These are phyloP conservation scores for Ceriops zippeliana DNA, from an alignment of 345 rosid species.

Conservation along the genomic window DNA sequence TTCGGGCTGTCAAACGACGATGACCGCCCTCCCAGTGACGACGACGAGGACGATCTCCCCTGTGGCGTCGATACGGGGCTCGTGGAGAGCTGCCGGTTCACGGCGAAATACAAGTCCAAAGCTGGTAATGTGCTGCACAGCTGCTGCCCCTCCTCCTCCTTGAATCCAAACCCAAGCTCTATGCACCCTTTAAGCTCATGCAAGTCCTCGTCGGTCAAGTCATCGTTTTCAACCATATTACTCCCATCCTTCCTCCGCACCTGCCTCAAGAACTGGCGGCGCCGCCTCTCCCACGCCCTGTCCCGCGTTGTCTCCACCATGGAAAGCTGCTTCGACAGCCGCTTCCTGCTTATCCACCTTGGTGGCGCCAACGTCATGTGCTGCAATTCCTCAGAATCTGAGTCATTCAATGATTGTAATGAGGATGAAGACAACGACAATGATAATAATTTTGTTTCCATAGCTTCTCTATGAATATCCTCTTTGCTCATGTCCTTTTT, in stretches of 20 bases:
- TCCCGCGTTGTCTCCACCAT: constrained; percentile 77
- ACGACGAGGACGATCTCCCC: constrained; percentile 37
- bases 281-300: constrained; percentile 80
- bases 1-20: constrained; percentile 65
- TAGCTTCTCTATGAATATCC: not conserved
- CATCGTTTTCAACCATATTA: constrained; percentile 26
- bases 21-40: constrained; percentile 44
- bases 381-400: constrained; percentile 37
- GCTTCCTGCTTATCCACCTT: constrained; percentile 37
- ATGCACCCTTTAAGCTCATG: constrained; percentile 85
- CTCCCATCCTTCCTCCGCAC: constrained; percentile 33
- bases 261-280: constrained; percentile 56
- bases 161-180: constrained; percentile 93
- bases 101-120: constrained; percentile 84
- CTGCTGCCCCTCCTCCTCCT: constrained; percentile 71
- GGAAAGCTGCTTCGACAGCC: constrained; percentile 68
- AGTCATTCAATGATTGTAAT: constrained; percentile 4
- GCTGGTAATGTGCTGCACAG: constrained; percentile 79
- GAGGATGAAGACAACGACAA: constrained; percentile 27
- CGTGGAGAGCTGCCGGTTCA: constrained; percentile 67
- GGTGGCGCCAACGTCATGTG: constrained; percentile 46
- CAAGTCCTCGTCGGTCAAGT: constrained; percentile 76
- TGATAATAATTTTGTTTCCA: constrained; percentile 10
- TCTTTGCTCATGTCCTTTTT: not conserved
- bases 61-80: constrained; percentile 71